Evolutionary conservation across 1,284 basidiomycete genomes (phyloP), one percentile per base, ranked within the genome.

Genomic region (Ganoderma resinaceum): DNA sequence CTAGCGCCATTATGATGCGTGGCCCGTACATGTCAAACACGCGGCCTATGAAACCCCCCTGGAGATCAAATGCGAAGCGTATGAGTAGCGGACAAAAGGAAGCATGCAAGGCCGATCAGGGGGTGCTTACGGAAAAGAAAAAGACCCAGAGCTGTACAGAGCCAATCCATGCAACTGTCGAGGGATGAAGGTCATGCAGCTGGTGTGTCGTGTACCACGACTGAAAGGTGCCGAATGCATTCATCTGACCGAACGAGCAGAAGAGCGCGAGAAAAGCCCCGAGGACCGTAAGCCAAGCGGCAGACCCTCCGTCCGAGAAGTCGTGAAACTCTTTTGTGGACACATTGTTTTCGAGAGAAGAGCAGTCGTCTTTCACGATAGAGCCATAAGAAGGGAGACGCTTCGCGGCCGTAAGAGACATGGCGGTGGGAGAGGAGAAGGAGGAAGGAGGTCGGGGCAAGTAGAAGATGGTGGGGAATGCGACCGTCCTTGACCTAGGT

Each of bases 151-250:
- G 72, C 68, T 85, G 85, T 42, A 85, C 65, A 16, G 85, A 82
- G 12, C 85, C 85, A 64, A 86, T 85, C 81, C 84, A 84, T 4
- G 85, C 82, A 69, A 85, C 82, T n/a, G 75, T 80, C 12, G 83
- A 85, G 3, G 78, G 75, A 7, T 78, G 78, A 55, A 62, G 77
- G 74, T 70, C 73, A 61, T 62, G 74, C 38, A 85, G 79, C 63
- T 85, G 80, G 66, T 83, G 79, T 9, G 74, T 76, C 18, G 79
- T 80, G 68, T 85, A 86, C 80, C 82, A 85, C 49, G 80, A 75
- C 73, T 85, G 84, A 67, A 81, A 85, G 26, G 81, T 79, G 29
- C 80, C 81, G 65, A 81, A 82, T 3, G 81, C 75, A 61, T 78
- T 82, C 61, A 82, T 75, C 63, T 81, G 78, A 12, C 82, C 82